Evolutionary conservation across 768 basidiomycete genomes (phyloP).

Genomic region (Suillus decipiens): DNA sequence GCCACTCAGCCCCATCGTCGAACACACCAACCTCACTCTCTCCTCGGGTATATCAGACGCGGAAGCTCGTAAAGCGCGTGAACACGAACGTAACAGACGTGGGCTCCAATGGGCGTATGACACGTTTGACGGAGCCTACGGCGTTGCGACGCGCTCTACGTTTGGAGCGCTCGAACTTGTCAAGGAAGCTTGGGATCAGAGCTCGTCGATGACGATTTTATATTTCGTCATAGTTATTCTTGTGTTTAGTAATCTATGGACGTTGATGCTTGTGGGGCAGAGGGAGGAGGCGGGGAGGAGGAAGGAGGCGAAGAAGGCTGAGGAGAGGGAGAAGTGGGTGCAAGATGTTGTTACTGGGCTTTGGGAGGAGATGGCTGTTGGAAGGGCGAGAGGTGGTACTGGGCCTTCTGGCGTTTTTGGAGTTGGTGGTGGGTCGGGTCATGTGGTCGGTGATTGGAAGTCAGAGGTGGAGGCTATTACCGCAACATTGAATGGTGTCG

Average conservation of each 20-base stretch:
- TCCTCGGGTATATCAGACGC: constrained; percentile 12
- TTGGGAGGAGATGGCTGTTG: constrained; percentile 66
- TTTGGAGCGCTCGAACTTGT: constrained; percentile 76
- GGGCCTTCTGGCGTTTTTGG: neutral
- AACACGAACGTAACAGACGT: constrained; percentile 68
- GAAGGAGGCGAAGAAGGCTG: constrained; percentile 53
- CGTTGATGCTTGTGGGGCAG: constrained; percentile 48
- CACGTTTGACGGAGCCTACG: constrained; percentile 74
- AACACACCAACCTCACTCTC: constrained; percentile 14
- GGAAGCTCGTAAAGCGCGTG: constrained; percentile 50
- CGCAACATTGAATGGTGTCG: constrained; percentile 54
- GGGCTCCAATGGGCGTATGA: constrained; percentile 89
- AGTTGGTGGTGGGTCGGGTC: constrained; percentile 9
- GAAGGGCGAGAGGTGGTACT: constrained; percentile 33
- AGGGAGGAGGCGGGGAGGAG: constrained; percentile 46
- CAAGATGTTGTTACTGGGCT: constrained; percentile 71
- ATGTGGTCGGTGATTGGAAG: constrained; percentile 36
- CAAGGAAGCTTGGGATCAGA: constrained; percentile 78
- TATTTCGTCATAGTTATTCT: constrained; percentile 72
- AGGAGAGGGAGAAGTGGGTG: constrained; percentile 76
- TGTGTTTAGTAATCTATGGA: constrained; percentile 81
- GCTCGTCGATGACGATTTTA: constrained; percentile 68
- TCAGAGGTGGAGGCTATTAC: constrained; percentile 51
- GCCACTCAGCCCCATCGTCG: constrained; percentile 32
- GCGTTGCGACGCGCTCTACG: constrained; percentile 71